Evolutionary conservation across 495 filamentous ascomycete species (phyloP).

Genomic region (Opeltia flavorubescens): DNA sequence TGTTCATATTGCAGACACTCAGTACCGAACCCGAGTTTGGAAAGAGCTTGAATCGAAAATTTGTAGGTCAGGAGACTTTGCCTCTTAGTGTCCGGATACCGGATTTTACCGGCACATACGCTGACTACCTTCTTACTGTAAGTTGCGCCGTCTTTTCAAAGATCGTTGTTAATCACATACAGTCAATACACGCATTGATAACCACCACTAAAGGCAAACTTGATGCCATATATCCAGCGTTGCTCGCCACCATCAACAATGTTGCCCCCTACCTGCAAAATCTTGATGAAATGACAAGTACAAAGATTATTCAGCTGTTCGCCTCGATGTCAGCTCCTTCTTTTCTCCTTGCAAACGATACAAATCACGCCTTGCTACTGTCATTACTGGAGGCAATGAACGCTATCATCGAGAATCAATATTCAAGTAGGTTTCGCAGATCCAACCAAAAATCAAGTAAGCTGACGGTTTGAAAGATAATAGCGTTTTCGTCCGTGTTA

Average conservation of each 20-base stretch:
- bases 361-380: conserved; percentile 67
- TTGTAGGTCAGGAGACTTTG: conserved; percentile 79
- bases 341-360: conserved; percentile 92
- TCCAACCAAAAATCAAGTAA: not conserved
- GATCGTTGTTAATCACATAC: conserved; percentile 21
- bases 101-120: conserved; percentile 82
- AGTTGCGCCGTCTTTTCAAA: conserved; percentile 20
- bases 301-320: conserved; percentile 79
- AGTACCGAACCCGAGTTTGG: conserved; percentile 90
- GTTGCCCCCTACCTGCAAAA: conserved; percentile 70
- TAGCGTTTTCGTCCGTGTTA: conserved; percentile 63
- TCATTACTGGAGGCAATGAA: conserved; percentile 87
- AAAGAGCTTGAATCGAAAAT: conserved; percentile 73
- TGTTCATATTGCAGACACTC: conserved; percentile 89
- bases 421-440: conserved; percentile 42
- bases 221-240: conserved; percentile 81
- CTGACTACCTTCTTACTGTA: conserved; percentile 86
- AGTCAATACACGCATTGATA: conserved; percentile 90
- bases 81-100: conserved; percentile 65
- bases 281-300: conserved; percentile 57
- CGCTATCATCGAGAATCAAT: conserved; percentile 84
- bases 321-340: conserved; percentile 87
- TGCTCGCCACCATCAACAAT: conserved; percentile 88
- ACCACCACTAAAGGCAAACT: conserved; percentile 85
- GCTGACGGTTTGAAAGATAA: conserved; percentile 46